Conservation (phyloP, 805 yeast genomes). For the Candida pseudofarinosa region DNA sequence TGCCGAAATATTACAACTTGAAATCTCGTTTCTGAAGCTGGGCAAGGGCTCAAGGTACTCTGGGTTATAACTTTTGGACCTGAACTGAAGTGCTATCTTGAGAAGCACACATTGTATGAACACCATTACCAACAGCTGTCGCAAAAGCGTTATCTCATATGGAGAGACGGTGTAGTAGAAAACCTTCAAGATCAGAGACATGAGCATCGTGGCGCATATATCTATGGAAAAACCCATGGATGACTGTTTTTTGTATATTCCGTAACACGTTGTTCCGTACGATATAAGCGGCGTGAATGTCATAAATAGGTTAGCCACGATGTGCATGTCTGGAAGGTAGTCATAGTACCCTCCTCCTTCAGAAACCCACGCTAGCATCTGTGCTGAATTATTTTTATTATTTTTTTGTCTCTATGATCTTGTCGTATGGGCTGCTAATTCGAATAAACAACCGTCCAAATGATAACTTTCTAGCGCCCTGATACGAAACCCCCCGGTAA, state of each 20-base stretch:
- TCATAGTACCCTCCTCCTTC: constrained; percentile 5
- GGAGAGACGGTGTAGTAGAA: constrained; percentile 77
- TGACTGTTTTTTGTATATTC: constrained; percentile 60
- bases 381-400: too few species aligned
- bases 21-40: constrained; percentile 23
- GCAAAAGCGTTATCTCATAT: constrained; percentile 69
- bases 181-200: constrained; percentile 69
- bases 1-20: constrained; percentile 11
- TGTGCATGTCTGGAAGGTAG: constrained; percentile 26
- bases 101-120: constrained; percentile 66
- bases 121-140: constrained; percentile 86
- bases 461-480: too few species aligned
- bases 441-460: too few species aligned
- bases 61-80: constrained; percentile 39
- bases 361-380: neutral
- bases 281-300: constrained; percentile 82
- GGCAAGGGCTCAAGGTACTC: constrained; percentile 28
- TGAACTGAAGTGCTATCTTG: constrained; percentile 55
- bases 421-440: neutral
- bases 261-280: constrained; percentile 76
- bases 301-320: constrained; percentile 60
- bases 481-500: too few species aligned
- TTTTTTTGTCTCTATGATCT: neutral
- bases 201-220: constrained; percentile 86
- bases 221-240: constrained; percentile 86